These are phyloP conservation scores for Cenchrus purpureus DNA, from an alignment of 176 grass and related monocot species.

Conservation along the genomic window DNA sequence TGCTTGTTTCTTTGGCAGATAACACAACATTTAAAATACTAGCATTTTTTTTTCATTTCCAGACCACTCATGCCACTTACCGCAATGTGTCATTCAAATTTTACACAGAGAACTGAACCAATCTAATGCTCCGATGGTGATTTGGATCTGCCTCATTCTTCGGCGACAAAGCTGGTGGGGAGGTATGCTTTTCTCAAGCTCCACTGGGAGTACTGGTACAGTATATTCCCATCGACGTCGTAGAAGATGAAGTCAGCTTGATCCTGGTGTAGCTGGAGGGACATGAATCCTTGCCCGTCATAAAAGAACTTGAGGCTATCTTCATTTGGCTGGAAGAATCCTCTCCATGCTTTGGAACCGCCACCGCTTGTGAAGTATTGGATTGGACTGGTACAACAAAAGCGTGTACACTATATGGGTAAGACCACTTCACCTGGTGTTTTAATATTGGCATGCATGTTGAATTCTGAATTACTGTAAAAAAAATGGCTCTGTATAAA, in stretches of 20 bases:
- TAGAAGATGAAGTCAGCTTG: constrained; percentile 69
- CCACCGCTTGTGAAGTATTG: constrained; percentile 93
- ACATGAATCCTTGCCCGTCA: constrained; percentile 92
- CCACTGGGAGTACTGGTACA: constrained; percentile 57
- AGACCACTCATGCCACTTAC: background rate
- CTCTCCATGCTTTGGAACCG: constrained; percentile 87
- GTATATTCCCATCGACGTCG: constrained; percentile 54
- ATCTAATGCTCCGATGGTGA: constrained; percentile 10
- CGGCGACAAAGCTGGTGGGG: constrained; percentile 14
- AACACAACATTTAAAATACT: background rate
- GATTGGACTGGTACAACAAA: constrained; percentile 55
- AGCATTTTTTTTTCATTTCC: constrained; percentile 18
- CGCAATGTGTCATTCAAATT: constrained; percentile 24
- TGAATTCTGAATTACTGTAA: constrained; percentile 5
- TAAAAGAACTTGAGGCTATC: constrained; percentile 86
- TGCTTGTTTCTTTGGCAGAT: constrained; percentile 30
- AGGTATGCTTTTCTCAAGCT: constrained; percentile 51
- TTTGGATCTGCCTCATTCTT: constrained; percentile 42
- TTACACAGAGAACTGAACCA: constrained; percentile 29
- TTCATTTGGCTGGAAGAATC: constrained; percentile 58
- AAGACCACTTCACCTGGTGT: background rate
- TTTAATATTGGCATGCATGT: background rate
- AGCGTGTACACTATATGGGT: constrained; percentile 15
- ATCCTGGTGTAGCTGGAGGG: constrained; percentile 61
- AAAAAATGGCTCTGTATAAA: background rate